phyloP scores from a whole-genome alignment of 176 grass and related monocot species.

The Oryza nivara region DNA sequence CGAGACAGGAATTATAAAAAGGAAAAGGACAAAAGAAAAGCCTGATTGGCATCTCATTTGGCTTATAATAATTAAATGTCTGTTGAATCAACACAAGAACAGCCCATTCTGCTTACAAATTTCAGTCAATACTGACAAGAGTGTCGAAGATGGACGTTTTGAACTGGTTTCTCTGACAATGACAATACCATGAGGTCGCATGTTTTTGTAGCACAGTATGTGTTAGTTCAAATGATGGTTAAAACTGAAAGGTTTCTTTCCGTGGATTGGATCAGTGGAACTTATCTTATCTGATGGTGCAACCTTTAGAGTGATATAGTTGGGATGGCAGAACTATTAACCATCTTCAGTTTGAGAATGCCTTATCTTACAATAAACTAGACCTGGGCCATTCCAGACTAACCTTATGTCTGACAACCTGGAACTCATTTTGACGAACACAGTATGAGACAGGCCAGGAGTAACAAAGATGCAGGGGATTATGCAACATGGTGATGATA shows the following conservation, averaged over 20 bases:
- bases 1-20: slow-evolving; percentile 6
- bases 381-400: background rate
- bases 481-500: background rate
- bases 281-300: background rate
- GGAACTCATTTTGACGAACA: slow-evolving; percentile 5
- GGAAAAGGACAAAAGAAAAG: slow-evolving; percentile 28
- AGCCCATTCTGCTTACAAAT: slow-evolving; percentile 68
- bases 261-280: background rate
- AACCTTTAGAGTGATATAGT: background rate
- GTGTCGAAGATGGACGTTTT: slow-evolving; percentile 61
- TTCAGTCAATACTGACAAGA: slow-evolving; percentile 48
- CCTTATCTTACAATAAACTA: background rate
- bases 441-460: background rate
- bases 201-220: background rate
- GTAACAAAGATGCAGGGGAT: background rate
- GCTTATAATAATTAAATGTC: slow-evolving; percentile 58
- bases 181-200: slow-evolving; percentile 36
- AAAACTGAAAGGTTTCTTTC: background rate
- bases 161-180: slow-evolving; percentile 59
- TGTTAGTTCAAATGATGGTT: background rate
- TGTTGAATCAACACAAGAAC: slow-evolving; percentile 51
- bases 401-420: background rate
- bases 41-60: slow-evolving; percentile 63
- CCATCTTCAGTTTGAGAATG: background rate
- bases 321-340: background rate